phyloP scores from a whole-genome alignment of 2,329 filamentous ascomycete genomes.

The Epichloe typhina region DNA sequence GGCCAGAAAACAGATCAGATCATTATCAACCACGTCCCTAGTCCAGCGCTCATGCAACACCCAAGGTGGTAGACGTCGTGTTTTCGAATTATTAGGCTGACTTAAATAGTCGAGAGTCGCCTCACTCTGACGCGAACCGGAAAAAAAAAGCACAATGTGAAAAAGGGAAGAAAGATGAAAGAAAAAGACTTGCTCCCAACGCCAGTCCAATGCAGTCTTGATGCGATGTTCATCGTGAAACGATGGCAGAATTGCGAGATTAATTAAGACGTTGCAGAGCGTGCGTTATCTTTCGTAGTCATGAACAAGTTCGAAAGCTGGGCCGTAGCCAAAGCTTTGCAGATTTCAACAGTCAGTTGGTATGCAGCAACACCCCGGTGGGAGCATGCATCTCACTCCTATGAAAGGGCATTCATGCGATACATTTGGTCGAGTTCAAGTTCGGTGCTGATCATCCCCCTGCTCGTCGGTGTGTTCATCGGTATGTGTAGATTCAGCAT shows the following conservation, averaged over 20 bases:
- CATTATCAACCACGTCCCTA: not conserved
- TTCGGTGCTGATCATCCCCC: not conserved
- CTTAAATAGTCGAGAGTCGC: no score
- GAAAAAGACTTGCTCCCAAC: constrained; percentile 2
- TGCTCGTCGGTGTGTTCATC: constrained; percentile 5
- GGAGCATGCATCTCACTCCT: not conserved
- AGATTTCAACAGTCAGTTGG: not conserved
- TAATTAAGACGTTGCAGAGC: not conserved
- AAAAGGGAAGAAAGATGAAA: not conserved
- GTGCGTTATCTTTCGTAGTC: not conserved
- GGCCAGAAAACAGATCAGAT: not conserved
- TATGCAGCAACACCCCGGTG: not conserved
- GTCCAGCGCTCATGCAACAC: not conserved
- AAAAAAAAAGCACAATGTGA: not conserved
- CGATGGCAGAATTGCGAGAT: not conserved
- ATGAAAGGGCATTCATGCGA: not conserved
- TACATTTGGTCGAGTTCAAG: not conserved
- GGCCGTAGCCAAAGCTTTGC: constrained; percentile 3
- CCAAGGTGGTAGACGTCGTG: not conserved
- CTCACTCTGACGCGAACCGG: no score
- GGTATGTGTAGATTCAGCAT: constrained; percentile 23
- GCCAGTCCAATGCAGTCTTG: constrained; percentile 6
- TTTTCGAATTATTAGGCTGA: not conserved
- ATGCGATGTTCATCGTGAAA: constrained; percentile 1
- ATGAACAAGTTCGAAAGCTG: not conserved